Base-by-base conservation (phyloP, 2,329 filamentous ascomycete genomes). In the Ilyonectria sp. region DNA sequence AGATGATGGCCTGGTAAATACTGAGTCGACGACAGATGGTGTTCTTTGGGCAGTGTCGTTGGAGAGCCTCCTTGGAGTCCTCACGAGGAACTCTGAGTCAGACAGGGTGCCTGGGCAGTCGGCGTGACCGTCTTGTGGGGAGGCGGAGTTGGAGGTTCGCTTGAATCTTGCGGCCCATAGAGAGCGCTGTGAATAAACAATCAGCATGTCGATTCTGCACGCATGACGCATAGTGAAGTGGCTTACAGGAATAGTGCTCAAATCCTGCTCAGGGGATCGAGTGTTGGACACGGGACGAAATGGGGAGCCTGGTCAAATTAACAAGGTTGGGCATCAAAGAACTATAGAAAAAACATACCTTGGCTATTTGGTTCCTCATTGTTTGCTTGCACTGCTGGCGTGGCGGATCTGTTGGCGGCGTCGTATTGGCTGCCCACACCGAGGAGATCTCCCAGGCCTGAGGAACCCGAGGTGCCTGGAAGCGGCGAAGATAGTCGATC, bases 341-440 rank as follows among this genome's bases (percentile, higher is more conserved):
- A 29, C 2, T 15, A 2, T 37, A 40, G 11, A 29, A 23, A 1
- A 2, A 23, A 19, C 23, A 46, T 57, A 65, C 65, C 53, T 53
- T 23, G 19, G 10, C 5, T 52, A 3, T 37, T 21, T 7, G 10
- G 11, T 1, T 53, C 56, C 1, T 33, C 21, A n/a, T 21, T 23
- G 2, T 50, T 15, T 6, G 29, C 7, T 6, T 49, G 29, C 17
- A 43, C 23, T 2, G 21, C 23, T 37, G 68, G 56, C n/a, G 23
- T 26, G 6, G n/a, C 17, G 3, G 58, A 26, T 23, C 37, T 66
- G 35, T 46, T 65, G 29, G 26, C 21, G 31, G 17, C 9, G 13
- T 65, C 54, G 40, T 63, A 70, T 35, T 65, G 65, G 11, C 68
- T 68, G 7, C 65, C 69, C 9, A 71, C 65, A 2, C 65, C 69